phyloP scores from a whole-genome alignment of 2,329 filamentous ascomycete genomes.

The Cladobotryum mycophilum region DNA sequence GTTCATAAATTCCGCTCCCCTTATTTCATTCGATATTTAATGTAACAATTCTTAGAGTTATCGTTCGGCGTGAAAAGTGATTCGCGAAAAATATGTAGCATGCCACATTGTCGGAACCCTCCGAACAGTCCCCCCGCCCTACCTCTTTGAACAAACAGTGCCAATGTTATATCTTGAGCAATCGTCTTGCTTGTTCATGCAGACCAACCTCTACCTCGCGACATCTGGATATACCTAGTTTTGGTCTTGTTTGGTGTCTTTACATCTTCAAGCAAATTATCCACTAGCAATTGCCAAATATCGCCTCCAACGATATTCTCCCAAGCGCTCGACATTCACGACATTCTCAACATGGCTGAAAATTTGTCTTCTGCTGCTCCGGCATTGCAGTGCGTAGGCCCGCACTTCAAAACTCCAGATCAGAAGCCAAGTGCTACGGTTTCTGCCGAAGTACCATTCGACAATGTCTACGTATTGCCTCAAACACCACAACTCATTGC shows the following conservation, averaged over 20 bases:
- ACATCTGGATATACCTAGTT: too few species aligned
- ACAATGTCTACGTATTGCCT: constrained; percentile 83
- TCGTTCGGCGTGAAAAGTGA: neutral
- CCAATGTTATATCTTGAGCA: neutral
- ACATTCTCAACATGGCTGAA: constrained; percentile 19
- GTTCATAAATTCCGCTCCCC: neutral
- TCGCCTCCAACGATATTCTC: neutral
- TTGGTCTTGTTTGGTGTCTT: too few species aligned
- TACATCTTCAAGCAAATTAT: too few species aligned
- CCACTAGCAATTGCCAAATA: neutral
- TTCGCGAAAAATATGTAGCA: neutral
- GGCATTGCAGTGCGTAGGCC: constrained; percentile 64
- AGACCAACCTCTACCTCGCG: too few species aligned
- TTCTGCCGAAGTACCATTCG: constrained; percentile 71
- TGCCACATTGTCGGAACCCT: neutral
- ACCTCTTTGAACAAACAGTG: too few species aligned
- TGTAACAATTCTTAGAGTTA: neutral
- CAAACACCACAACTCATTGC: constrained; percentile 97
- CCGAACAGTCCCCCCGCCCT: neutral
- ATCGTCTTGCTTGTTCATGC: neutral
- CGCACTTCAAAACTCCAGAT: constrained; percentile 66
- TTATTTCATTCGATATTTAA: neutral
- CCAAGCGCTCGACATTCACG: neutral
- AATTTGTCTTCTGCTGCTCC: constrained; percentile 16
- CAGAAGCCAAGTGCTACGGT: constrained; percentile 85